These are phyloP conservation scores for Colletotrichum tofieldiae DNA, from an alignment of 2,329 filamentous ascomycete species.

Conservation along the genomic window DNA sequence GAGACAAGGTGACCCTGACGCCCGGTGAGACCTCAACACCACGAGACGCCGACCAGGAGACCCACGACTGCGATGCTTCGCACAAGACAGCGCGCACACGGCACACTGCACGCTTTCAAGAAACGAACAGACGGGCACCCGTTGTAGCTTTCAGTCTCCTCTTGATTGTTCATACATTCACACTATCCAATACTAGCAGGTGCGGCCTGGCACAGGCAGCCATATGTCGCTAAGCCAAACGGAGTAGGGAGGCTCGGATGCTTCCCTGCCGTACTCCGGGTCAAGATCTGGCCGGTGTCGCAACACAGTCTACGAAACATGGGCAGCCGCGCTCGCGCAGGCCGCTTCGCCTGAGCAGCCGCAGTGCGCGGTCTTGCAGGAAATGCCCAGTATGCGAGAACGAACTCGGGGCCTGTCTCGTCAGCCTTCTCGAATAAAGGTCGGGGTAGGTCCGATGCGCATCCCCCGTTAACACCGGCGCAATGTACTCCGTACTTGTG, in stretches of 20 bases:
- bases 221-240: not conserved
- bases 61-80: not conserved
- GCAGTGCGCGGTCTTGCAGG: not conserved
- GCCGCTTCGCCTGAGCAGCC: not conserved
- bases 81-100: slow-evolving; percentile 5
- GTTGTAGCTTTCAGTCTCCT: not conserved
- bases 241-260: slow-evolving; percentile 9
- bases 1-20: not conserved
- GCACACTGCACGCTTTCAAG: slow-evolving; percentile 16
- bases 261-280: not conserved
- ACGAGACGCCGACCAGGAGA: not conserved
- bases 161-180: not conserved
- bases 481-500: slow-evolving; percentile 17
- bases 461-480: slow-evolving; percentile 27
- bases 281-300: slow-evolving; percentile 29
- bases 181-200: not conserved
- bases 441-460: slow-evolving; percentile 9
- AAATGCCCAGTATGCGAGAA: not conserved
- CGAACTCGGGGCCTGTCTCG: slow-evolving; percentile 15
- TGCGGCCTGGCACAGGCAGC: not conserved
- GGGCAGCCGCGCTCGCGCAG: not conserved
- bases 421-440: slow-evolving; percentile 34
- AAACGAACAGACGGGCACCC: no score
- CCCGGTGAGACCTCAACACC: slow-evolving; percentile 7
- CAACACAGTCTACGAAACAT: slow-evolving; percentile 15